Percentiles rank a stretch among this genome's conserved stretches.
These are phyloP conservation scores for Termitomyces sp. DNA, from an alignment of 768 basidiomycete species.

Conservation along the genomic window DNA sequence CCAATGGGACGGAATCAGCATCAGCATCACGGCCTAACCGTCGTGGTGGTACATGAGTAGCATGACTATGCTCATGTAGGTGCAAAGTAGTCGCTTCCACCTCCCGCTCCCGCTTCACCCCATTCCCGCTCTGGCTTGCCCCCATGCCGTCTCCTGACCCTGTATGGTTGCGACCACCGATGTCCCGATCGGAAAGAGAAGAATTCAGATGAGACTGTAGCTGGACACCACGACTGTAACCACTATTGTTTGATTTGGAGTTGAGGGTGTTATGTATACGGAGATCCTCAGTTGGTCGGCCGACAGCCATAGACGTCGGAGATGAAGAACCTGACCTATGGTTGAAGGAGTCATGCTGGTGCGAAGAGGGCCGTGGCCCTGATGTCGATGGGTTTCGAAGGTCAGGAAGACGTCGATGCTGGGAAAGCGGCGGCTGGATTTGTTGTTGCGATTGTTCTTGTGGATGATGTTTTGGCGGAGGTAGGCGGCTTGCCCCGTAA, in stretches of 20 bases:
- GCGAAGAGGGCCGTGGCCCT: conserved; percentile 20
- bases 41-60: neutral
- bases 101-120: conserved; percentile 18
- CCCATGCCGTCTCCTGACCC: conserved; percentile 18
- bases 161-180: conserved; percentile 13
- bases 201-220: conserved; percentile 9
- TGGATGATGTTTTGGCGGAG: conserved; percentile 7
- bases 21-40: conserved; percentile 12
- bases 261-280: conserved; percentile 21
- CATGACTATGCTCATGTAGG: neutral
- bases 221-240: conserved; percentile 1
- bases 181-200: conserved; percentile 11
- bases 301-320: conserved; percentile 23
- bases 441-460: conserved; percentile 18
- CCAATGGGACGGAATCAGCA: conserved; percentile 8
- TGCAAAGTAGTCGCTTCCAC: conserved; percentile 10
- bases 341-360: conserved; percentile 22
- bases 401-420: conserved; percentile 27
- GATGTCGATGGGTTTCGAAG: conserved; percentile 21
- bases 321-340: conserved; percentile 21
- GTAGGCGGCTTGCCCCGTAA: conserved; percentile 7
- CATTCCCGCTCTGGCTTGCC: conserved; percentile 18
- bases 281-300: conserved; percentile 30
- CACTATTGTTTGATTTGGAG: conserved; percentile 2
- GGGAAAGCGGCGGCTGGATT: conserved; percentile 8